Percentiles rank a stretch among this genome's conserved stretches.
Conservation (phyloP, 225 moss, liverwort and hornwort species). For the Rhytidiadelphus loreus region DNA sequence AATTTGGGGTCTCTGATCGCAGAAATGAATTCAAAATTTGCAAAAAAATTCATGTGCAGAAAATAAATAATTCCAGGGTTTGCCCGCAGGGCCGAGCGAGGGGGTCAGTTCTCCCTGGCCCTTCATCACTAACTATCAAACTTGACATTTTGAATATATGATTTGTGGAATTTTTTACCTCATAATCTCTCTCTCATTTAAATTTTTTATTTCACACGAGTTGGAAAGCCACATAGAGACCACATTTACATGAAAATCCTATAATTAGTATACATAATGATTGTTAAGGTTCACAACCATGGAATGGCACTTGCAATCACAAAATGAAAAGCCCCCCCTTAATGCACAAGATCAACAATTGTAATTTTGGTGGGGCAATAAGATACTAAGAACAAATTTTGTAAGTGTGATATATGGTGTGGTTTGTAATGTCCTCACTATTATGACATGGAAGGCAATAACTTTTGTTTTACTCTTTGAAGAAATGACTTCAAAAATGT, state of each 20-base stretch:
- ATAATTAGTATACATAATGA: not conserved
- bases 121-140: not conserved
- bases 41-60: too few species aligned
- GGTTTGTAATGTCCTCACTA: not conserved
- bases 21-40: too few species aligned
- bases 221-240: not conserved
- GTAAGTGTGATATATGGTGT: accelerated
- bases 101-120: too few species aligned
- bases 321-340: not conserved
- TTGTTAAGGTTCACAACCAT: accelerated
- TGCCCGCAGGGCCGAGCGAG: too few species aligned
- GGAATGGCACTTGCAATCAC: accelerated
- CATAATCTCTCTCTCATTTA: not conserved
- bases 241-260: not conserved
- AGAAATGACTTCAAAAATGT: not conserved
- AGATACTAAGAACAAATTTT: not conserved
- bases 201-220: not conserved
- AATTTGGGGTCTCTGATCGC: too few species aligned
- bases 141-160: not conserved
- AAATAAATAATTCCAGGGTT: too few species aligned
- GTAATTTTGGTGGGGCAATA: not conserved
- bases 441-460: not conserved
- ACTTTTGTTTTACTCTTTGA: not conserved
- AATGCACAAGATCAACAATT: accelerated
- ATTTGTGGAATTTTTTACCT: not conserved